These are phyloP conservation scores for Pseudonitzschia delicatissima DNA, from an alignment of 108 stramenopile genomes.

Conservation along the genomic window DNA sequence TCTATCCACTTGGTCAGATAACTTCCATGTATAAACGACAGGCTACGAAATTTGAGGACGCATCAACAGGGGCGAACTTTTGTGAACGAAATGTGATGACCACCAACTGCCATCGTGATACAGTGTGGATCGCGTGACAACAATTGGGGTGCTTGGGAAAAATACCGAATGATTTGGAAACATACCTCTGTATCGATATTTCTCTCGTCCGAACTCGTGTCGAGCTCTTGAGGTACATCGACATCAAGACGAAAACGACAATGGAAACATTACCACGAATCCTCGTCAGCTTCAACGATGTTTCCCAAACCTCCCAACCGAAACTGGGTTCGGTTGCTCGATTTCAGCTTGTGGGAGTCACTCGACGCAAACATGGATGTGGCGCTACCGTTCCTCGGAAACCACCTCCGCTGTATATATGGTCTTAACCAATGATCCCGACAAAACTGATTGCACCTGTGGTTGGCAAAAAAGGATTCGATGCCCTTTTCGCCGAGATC, in stretches of 20 bases:
- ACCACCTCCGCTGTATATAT: conserved; percentile 40
- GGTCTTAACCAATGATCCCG: conserved; percentile 46
- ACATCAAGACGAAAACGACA: too few relatives aligned
- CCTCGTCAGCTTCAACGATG: neutral
- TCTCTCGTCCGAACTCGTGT: conserved; percentile 1
- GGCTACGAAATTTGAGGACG: too few relatives aligned
- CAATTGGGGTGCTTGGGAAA: too few relatives aligned
- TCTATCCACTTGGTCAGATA: too few relatives aligned
- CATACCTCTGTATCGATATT: neutral
- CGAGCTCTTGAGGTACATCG: too few relatives aligned
- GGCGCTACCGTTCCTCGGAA: conserved; percentile 30
- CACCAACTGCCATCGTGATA: too few relatives aligned
- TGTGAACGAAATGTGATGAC: too few relatives aligned
- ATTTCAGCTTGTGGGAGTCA: neutral
- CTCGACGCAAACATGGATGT: conserved; percentile 47
- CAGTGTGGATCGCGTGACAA: too few relatives aligned
- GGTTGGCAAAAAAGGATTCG: conserved; percentile 71
- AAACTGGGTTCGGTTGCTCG: neutral
- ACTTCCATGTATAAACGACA: too few relatives aligned
- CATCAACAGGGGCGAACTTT: too few relatives aligned
- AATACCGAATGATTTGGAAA: too few relatives aligned
- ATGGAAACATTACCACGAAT: too few relatives aligned
- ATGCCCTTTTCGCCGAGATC: conserved; percentile 77
- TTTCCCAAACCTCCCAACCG: neutral
- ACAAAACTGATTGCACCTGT: conserved; percentile 67